A percentile compares a stretch with the other conserved stretches of the same genome.
Evolutionary conservation across 2,329 filamentous ascomycete species (phyloP).

Genomic region (Dichotomopilus funicola): DNA sequence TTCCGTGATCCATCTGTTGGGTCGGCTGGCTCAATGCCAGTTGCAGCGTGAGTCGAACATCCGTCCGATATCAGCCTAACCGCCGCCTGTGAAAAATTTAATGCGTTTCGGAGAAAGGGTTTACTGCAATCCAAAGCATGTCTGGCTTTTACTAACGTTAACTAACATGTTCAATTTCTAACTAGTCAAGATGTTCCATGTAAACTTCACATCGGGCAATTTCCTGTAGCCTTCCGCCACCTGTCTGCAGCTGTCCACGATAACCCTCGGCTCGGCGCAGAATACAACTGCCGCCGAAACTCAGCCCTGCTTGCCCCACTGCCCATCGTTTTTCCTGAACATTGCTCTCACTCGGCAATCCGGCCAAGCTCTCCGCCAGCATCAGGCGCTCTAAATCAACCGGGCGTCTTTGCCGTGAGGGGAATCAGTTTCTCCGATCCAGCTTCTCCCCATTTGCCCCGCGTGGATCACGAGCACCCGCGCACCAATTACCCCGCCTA

Average conservation of each 20-base stretch:
- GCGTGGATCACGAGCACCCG: not conserved
- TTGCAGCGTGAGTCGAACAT: not conserved
- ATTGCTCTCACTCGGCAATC: slow-evolving; percentile 3
- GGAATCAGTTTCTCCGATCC: slow-evolving; percentile 16
- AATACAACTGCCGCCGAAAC: slow-evolving; percentile 6
- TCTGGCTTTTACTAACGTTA: no score
- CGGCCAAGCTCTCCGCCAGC: not conserved
- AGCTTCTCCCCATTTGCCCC: not conserved
- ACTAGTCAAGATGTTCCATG: no score
- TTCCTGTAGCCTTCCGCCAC: no score
- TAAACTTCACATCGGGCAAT: no score
- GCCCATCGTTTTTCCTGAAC: not conserved
- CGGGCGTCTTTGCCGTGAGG: slow-evolving; percentile 4
- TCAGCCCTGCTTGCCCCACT: not conserved
- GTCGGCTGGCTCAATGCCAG: not conserved
- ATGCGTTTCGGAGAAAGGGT: no score
- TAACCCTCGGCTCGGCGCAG: not conserved
- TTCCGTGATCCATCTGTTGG: no score
- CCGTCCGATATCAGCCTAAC: not conserved
- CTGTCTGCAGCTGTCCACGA: no score
- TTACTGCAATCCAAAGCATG: no score
- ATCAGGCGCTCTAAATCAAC: not conserved
- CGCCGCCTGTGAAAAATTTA: no score
- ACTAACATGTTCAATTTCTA: no score
- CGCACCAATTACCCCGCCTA: slow-evolving; percentile 7